A percentile compares a stretch with the other conserved stretches of the same genome.
Conservation (phyloP, 2,329 filamentous ascomycete species). For the Albophoma yamanashiensis region DNA sequence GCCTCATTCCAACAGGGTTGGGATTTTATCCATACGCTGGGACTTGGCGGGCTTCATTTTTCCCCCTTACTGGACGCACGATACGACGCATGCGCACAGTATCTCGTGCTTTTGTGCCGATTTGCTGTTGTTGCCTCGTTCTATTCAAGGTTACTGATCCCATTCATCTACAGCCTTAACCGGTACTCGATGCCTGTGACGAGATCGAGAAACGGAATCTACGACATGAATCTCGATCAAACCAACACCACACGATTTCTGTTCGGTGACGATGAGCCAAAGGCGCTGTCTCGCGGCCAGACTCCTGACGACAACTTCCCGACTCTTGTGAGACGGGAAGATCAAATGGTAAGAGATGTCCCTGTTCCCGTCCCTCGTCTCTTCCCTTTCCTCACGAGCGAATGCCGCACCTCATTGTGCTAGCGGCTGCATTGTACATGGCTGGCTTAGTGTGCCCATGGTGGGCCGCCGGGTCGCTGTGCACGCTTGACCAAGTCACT, state of each 20-base stretch:
- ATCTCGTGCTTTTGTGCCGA: not conserved
- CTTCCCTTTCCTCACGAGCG: not conserved
- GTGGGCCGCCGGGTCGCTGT: not conserved
- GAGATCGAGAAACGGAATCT: conserved; percentile 53
- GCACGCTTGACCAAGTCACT: not conserved
- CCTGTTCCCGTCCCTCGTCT: not conserved
- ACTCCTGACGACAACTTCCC: conserved; percentile 79
- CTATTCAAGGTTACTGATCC: conserved; percentile 9
- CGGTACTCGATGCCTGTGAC: conserved; percentile 92
- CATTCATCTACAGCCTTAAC: conserved; percentile 50
- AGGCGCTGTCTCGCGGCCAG: conserved; percentile 37
- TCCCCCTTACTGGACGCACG: not conserved
- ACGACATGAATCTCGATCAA: conserved; percentile 63
- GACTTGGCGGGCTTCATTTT: not conserved
- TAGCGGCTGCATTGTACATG: not conserved
- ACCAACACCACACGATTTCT: conserved; percentile 80
- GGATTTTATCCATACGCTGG: not conserved
- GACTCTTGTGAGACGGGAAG: conserved; percentile 60
- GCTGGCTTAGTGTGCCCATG: not conserved
- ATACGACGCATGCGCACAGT: not conserved
- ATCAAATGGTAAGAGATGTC: conserved; percentile 37
- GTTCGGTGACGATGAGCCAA: conserved; percentile 65
- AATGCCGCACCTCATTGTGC: not conserved
- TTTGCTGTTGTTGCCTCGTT: not conserved
- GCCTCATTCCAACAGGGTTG: not conserved